A percentile compares a stretch with the other conserved stretches of the same genome.
phyloP scores from a whole-genome alignment of 352 stramenopile genomes.

The Globisporangium nodosum region DNA sequence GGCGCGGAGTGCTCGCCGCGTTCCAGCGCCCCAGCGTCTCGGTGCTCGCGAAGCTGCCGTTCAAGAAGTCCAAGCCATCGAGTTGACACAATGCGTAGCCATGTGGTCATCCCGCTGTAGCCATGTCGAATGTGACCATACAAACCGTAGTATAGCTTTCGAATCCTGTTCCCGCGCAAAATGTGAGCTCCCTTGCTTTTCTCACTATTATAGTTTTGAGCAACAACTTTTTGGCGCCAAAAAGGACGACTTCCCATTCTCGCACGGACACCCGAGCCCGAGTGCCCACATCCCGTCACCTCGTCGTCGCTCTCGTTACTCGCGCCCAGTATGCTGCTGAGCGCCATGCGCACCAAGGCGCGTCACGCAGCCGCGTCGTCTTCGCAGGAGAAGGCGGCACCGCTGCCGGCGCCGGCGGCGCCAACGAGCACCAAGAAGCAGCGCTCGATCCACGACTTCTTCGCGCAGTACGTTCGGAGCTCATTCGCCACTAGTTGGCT shows the following conservation, averaged over 20 bases:
- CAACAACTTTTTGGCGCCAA: background rate
- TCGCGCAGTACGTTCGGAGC: slow-evolving; percentile 33
- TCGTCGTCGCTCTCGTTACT: too few relatives aligned
- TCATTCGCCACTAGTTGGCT: background rate
- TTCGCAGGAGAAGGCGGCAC: slow-evolving; percentile 7
- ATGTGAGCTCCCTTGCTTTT: background rate
- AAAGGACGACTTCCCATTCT: background rate
- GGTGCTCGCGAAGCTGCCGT: slow-evolving; percentile 11
- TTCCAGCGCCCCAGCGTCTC: slow-evolving; percentile 17
- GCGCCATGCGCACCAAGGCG: slow-evolving; percentile 33
- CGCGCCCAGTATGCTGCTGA: slow-evolving; percentile 19
- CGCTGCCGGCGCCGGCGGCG: background rate
- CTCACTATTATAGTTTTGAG: background rate
- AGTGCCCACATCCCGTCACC: too few relatives aligned
- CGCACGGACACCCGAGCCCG: background rate
- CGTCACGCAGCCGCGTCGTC: slow-evolving; percentile 4
- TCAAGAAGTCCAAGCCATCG: background rate
- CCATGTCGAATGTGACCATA: background rate
- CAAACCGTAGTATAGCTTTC: background rate
- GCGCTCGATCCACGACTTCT: slow-evolving; percentile 85
- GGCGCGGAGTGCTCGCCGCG: slow-evolving; percentile 8
- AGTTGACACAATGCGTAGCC: background rate
- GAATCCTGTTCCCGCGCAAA: background rate
- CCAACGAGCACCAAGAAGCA: slow-evolving; percentile 57
- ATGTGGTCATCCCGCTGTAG: background rate